phyloP scores from a whole-genome alignment of 2,329 filamentous ascomycete species.

The Ceratocystis huliohia region DNA sequence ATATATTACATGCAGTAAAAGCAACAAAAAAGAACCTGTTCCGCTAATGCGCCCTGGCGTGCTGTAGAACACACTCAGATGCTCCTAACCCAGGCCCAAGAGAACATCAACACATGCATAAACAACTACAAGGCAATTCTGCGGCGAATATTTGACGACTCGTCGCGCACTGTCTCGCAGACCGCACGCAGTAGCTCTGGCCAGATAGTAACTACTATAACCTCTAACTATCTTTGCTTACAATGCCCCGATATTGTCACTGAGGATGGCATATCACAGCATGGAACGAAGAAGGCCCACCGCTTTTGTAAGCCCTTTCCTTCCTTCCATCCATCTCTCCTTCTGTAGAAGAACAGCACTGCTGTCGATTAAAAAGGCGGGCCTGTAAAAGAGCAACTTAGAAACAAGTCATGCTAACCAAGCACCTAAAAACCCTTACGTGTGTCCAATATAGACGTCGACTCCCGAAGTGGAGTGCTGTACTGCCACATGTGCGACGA shows the following conservation, averaged over 20 bases:
- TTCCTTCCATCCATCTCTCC: not conserved
- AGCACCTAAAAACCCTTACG: not conserved
- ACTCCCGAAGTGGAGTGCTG: constrained; percentile 60
- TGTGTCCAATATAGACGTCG: constrained; percentile 45
- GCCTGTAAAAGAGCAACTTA: not conserved
- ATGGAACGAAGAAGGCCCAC: constrained; percentile 57
- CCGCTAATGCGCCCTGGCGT: constrained; percentile 25
- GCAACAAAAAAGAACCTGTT: not conserved
- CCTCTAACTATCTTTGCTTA: constrained; percentile 58
- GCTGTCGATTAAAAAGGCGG: not conserved
- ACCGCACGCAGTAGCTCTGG: constrained; percentile 49
- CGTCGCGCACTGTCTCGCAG: constrained; percentile 47
- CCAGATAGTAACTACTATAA: constrained; percentile 46
- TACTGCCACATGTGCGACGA: constrained; percentile 76
- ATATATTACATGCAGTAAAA: not conserved
- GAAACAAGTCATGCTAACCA: constrained; percentile 24
- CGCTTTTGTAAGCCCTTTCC: constrained; percentile 49
- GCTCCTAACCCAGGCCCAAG: constrained; percentile 48
- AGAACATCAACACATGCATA: constrained; percentile 55
- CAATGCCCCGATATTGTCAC: constrained; percentile 60
- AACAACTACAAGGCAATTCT: constrained; percentile 61
- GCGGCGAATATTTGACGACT: constrained; percentile 56
- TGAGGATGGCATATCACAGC: constrained; percentile 51
- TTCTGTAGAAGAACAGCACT: not conserved
- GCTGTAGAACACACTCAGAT: constrained; percentile 56